These are phyloP conservation scores for Hammondia hammondi DNA, from an alignment of 169 alveolate genomes.

Conservation along the genomic window DNA sequence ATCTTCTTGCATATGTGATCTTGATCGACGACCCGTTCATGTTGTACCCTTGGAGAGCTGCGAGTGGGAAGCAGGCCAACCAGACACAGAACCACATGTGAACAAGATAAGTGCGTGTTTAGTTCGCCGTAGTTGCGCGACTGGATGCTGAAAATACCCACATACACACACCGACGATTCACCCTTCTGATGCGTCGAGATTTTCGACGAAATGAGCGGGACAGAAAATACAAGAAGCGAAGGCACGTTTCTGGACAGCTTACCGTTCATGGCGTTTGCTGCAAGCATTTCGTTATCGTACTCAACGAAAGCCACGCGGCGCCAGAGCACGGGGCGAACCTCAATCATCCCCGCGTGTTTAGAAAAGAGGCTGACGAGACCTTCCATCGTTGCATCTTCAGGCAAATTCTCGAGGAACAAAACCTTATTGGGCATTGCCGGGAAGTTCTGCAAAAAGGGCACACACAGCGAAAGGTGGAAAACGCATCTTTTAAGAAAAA, in stretches of 20 bases:
- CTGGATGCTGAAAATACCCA: too few species aligned
- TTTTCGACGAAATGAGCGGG: too few species aligned
- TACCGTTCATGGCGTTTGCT: conserved; percentile 81
- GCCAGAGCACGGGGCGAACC: conserved; percentile 82
- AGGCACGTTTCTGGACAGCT: not conserved
- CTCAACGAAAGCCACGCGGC: conserved; percentile 85
- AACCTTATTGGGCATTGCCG: conserved; percentile 73
- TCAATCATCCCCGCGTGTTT: conserved; percentile 80
- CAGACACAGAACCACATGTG: not conserved
- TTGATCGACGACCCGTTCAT: conserved; percentile 4
- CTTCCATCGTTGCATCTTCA: conserved; percentile 77
- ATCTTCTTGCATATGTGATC: conserved; percentile 23
- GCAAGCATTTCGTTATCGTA: conserved; percentile 81
- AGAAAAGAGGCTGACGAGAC: conserved; percentile 76
- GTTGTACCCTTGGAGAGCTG: conserved; percentile 21
- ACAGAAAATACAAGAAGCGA: too few species aligned
- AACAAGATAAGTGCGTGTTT: not conserved
- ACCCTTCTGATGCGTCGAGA: too few species aligned
- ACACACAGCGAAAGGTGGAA: not conserved
- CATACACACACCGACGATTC: too few species aligned
- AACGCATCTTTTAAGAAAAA: not conserved
- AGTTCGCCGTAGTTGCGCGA: too few species aligned
- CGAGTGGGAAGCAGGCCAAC: not conserved
- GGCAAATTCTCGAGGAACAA: conserved; percentile 85
- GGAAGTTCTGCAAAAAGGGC: conserved; percentile 6